These are phyloP conservation scores for Oemleria cerasiformis DNA, from an alignment of 306 rosid genomes.

Conservation along the genomic window DNA sequence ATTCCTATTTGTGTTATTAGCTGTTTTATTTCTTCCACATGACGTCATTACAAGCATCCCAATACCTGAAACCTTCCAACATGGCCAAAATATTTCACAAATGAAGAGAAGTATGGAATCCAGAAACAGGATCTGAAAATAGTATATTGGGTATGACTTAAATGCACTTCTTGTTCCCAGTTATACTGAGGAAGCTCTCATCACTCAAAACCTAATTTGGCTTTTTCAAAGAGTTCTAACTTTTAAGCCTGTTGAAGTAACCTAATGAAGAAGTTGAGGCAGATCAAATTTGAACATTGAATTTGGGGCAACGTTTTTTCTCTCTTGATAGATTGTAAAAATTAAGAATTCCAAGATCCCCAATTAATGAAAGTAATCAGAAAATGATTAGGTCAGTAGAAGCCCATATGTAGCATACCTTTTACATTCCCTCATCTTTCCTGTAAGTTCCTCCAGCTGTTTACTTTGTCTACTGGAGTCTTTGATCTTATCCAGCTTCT, in stretches of 20 bases:
- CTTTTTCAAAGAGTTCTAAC: neutral
- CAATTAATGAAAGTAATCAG: neutral
- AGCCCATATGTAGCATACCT: constrained; percentile 40
- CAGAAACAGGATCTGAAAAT: neutral
- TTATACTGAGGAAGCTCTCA: neutral
- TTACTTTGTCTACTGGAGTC: constrained; percentile 90
- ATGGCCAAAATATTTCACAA: neutral
- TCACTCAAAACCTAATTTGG: neutral
- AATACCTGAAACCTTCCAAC: neutral
- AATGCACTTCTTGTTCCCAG: neutral
- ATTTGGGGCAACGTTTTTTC: neutral
- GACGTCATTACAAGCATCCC: neutral
- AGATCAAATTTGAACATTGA: neutral
- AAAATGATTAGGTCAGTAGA: neutral
- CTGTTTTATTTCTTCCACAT: neutral
- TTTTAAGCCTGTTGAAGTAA: neutral
- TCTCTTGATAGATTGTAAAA: neutral
- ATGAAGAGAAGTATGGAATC: neutral
- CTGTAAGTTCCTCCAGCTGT: constrained; percentile 94
- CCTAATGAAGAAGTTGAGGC: neutral
- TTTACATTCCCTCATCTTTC: constrained; percentile 94
- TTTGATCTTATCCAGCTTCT: constrained; percentile 88
- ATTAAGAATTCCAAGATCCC: neutral
- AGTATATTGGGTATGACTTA: neutral
- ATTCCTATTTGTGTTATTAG: neutral